Conservation (phyloP, 2,329 filamentous ascomycete genomes). For the Diaporthe destruens region DNA sequence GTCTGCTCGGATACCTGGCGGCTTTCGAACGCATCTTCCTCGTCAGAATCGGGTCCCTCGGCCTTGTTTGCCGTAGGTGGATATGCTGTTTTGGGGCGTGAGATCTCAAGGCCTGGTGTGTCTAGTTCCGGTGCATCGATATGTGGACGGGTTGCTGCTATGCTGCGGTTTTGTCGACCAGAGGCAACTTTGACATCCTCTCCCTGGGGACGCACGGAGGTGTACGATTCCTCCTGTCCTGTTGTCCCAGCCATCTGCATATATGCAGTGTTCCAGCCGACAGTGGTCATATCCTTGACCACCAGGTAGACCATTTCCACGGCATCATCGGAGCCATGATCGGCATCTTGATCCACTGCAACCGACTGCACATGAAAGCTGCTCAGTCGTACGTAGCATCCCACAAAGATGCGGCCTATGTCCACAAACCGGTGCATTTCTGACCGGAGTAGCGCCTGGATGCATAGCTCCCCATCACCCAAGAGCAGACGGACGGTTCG, state of each 20-base stretch:
- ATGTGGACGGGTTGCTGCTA: background rate
- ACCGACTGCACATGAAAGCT: slow-evolving; percentile 52
- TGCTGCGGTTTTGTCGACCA: background rate
- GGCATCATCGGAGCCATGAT: slow-evolving; percentile 19
- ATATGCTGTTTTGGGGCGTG: too few species aligned
- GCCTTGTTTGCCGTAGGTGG: slow-evolving; percentile 14
- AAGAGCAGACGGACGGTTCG: slow-evolving; percentile 62
- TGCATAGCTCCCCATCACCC: slow-evolving; percentile 65
- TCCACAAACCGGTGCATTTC: slow-evolving; percentile 64
- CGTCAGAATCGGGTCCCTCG: slow-evolving; percentile 44
- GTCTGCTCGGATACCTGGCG: slow-evolving; percentile 39
- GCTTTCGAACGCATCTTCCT: slow-evolving; percentile 46
- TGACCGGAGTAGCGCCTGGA: slow-evolving; percentile 64
- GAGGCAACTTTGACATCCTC: background rate
- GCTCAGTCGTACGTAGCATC: slow-evolving; percentile 63
- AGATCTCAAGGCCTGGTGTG: background rate
- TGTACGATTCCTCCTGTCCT: background rate
- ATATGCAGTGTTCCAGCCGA: slow-evolving; percentile 63
- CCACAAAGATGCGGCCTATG: slow-evolving; percentile 58
- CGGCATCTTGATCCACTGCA: slow-evolving; percentile 39
- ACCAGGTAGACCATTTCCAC: slow-evolving; percentile 59
- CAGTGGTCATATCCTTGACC: slow-evolving; percentile 57
- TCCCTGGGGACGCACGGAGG: background rate
- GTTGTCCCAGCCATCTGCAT: slow-evolving; percentile 45
- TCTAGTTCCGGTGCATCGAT: too few species aligned